Percentiles rank a stretch among this genome's conserved stretches.
Evolutionary conservation across 2,329 filamentous ascomycete species (phyloP).

Genomic region (Xylaria sp.): DNA sequence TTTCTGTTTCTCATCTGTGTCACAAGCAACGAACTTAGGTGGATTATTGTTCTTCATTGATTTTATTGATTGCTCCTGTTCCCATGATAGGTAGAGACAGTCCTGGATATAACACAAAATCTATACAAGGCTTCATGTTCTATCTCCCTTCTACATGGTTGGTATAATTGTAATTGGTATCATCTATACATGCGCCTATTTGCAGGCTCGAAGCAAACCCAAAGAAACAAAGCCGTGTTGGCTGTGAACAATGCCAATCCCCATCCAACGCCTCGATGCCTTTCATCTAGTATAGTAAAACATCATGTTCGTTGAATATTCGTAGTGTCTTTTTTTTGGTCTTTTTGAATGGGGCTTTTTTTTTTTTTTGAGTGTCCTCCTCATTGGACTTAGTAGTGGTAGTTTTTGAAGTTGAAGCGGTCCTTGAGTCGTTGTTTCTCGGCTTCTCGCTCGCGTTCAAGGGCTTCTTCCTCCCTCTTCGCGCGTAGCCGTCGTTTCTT

Average conservation of each 20-base stretch:
- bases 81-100: slow-evolving; percentile 1
- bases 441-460: slow-evolving; percentile 45
- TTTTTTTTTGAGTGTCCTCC: background rate
- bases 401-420: slow-evolving; percentile 41
- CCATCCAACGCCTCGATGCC: slow-evolving; percentile 4
- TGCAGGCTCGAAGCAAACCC: slow-evolving; percentile 14
- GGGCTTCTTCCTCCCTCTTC: slow-evolving; percentile 35
- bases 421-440: slow-evolving; percentile 48
- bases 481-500: slow-evolving; percentile 35
- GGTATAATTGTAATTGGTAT: slow-evolving; percentile 32
- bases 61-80: slow-evolving; percentile 10
- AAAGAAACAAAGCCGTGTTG: slow-evolving; percentile 4
- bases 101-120: slow-evolving; percentile 9
- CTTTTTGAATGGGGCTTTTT: slow-evolving; percentile 4
- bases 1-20: slow-evolving; percentile 1
- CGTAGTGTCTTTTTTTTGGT: background rate
- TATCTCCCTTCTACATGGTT: slow-evolving; percentile 13
- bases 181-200: slow-evolving; percentile 23
- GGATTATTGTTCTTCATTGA: slow-evolving; percentile 11
- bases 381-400: slow-evolving; percentile 5
- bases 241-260: slow-evolving; percentile 5
- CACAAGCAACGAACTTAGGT: background rate
- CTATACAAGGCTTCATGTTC: slow-evolving; percentile 16
- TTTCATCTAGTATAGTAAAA: slow-evolving; percentile 19
- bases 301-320: background rate